Conservation (phyloP, 164 flowering plant genomes). For the Berberis thunbergii region DNA sequence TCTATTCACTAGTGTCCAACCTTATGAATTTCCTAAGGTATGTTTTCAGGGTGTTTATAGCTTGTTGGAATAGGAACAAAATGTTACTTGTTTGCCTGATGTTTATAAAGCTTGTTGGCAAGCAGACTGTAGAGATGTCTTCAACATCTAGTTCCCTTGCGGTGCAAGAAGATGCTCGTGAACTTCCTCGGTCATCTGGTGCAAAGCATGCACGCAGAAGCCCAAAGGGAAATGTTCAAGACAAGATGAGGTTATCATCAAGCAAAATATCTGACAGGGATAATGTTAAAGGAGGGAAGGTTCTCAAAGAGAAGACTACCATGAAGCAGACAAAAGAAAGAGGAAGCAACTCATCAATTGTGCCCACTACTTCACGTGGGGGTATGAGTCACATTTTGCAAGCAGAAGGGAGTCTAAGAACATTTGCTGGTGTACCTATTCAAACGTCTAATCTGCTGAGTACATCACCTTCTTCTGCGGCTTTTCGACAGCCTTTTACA, state of each 20-base stretch:
- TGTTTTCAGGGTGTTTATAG: background rate
- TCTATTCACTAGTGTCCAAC: slow-evolving; percentile 24
- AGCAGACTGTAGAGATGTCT: slow-evolving; percentile 34
- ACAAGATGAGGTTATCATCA: slow-evolving; percentile 37
- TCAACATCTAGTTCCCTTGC: slow-evolving; percentile 17
- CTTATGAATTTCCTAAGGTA: slow-evolving; percentile 32
- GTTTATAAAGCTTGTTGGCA: no score
- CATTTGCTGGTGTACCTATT: slow-evolving; percentile 24
- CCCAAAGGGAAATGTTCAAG: slow-evolving; percentile 32
- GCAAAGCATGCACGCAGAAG: slow-evolving; percentile 18
- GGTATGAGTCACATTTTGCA: slow-evolving; percentile 23
- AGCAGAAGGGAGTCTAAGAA: slow-evolving; percentile 25
- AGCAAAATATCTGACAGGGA: slow-evolving; percentile 35
- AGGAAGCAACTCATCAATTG: slow-evolving; percentile 21
- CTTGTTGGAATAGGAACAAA: background rate
- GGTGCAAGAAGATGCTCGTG: slow-evolving; percentile 25
- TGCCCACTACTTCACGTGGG: slow-evolving; percentile 25
- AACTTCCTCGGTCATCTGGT: slow-evolving; percentile 22
- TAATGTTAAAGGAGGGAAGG: slow-evolving; percentile 33
- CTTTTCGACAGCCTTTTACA: slow-evolving; percentile 68
- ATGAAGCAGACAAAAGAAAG: slow-evolving; percentile 22
- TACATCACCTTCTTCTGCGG: slow-evolving; percentile 35
- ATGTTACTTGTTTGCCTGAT: background rate
- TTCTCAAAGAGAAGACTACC: slow-evolving; percentile 28
- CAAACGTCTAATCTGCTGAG: slow-evolving; percentile 51